Conservation (phyloP, 495 filamentous ascomycete genomes). For the Aspergillus bridgeri region DNA sequence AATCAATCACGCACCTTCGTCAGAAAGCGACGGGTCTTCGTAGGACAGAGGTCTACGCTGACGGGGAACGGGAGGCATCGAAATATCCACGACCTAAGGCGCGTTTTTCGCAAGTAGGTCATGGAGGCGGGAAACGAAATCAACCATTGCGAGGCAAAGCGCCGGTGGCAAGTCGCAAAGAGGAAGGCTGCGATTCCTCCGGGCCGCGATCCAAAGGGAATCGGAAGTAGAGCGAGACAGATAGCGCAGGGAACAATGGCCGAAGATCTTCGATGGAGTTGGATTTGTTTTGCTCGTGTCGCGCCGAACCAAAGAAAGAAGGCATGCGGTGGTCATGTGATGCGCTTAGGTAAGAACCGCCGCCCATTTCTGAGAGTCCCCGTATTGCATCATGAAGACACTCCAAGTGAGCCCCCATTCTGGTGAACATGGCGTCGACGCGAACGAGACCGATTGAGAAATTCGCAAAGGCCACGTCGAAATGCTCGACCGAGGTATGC, state of each 20-base stretch:
- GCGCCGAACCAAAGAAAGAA: conserved; percentile 16
- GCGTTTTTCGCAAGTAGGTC: conserved; percentile 50
- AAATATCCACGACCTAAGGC: conserved; percentile 51
- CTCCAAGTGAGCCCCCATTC: not conserved
- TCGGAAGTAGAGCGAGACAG: not conserved
- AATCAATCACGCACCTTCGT: conserved; percentile 52
- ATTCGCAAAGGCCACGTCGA: conserved; percentile 75
- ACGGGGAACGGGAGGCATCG: conserved; percentile 56
- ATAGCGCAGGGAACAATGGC: conserved; percentile 6
- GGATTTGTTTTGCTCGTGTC: conserved; percentile 19
- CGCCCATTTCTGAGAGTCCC: not conserved
- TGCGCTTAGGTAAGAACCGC: conserved; percentile 7
- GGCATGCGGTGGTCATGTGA: conserved; percentile 15
- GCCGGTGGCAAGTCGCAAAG: conserved; percentile 10
- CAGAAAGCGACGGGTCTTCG: conserved; percentile 51
- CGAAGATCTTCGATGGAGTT: conserved; percentile 3
- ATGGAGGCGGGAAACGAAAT: conserved; percentile 46
- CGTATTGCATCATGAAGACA: conserved; percentile 1
- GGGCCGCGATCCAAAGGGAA: conserved; percentile 14
- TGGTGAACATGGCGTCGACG: conserved; percentile 14
- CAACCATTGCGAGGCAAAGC: conserved; percentile 40
- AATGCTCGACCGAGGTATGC: conserved; percentile 78
- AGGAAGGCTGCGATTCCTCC: conserved; percentile 8
- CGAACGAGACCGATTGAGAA: conserved; percentile 74
- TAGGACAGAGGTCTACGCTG: conserved; percentile 48